phyloP scores from a whole-genome alignment of 805 yeast genomes.

The Sugiyamaella valdiviana region DNA sequence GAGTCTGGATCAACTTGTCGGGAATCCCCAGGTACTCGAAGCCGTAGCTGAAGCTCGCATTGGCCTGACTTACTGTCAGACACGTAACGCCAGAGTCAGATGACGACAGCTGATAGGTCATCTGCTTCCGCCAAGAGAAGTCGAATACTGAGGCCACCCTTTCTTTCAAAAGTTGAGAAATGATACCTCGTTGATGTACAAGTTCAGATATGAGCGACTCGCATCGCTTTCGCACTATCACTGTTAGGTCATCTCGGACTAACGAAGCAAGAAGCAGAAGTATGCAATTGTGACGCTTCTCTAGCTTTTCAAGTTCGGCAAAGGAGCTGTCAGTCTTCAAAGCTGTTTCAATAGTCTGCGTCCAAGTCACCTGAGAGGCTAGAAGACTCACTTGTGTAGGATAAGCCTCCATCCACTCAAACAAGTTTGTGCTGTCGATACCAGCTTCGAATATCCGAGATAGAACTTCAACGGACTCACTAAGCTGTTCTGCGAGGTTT shows the following conservation, averaged over 20 bases:
- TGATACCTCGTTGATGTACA: constrained; percentile 50
- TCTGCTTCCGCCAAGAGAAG: constrained; percentile 48
- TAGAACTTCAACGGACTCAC: constrained; percentile 30
- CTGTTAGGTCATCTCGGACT: constrained; percentile 28
- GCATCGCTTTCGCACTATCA: constrained; percentile 38
- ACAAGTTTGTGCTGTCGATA: constrained; percentile 15
- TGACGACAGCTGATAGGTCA: constrained; percentile 41
- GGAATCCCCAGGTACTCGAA: constrained; percentile 77
- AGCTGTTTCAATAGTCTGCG: constrained; percentile 37
- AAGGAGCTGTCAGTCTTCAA: constrained; percentile 8
- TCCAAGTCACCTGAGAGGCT: constrained; percentile 53
- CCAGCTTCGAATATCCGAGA: constrained; percentile 12
- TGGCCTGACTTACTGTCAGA: constrained; percentile 48
- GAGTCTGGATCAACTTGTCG: constrained; percentile 70
- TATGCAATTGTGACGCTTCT: not conserved
- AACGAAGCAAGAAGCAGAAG: constrained; percentile 29
- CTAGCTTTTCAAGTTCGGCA: not conserved
- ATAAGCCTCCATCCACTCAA: constrained; percentile 34
- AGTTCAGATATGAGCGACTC: constrained; percentile 64
- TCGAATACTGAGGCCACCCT: constrained; percentile 12
- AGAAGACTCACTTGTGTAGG: constrained; percentile 55
- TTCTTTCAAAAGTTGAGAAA: constrained; percentile 21
- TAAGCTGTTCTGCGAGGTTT: constrained; percentile 40
- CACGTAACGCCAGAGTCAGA: constrained; percentile 27
- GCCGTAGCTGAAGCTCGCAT: constrained; percentile 54